Evolutionary conservation across 352 stramenopile genomes (phyloP).

Genomic region (Pythium rhizo-oryzae): DNA sequence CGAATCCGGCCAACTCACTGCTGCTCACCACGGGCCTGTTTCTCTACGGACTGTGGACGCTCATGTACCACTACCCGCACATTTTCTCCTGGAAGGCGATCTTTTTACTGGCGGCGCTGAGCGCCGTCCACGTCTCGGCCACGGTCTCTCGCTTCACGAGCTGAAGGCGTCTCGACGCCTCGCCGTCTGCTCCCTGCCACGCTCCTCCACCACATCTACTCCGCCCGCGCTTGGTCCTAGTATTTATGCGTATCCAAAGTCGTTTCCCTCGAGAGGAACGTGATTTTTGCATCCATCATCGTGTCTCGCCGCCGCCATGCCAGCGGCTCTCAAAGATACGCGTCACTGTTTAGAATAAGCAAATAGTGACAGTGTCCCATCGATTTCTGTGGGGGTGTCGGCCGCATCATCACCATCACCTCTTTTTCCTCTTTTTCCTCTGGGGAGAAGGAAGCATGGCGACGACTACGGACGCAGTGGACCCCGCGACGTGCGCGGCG

Average conservation of each 20-base stretch:
- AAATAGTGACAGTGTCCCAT: slow-evolving; percentile 15
- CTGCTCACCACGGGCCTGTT: slow-evolving; percentile 63
- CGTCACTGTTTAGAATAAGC: slow-evolving; percentile 15
- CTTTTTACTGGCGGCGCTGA: slow-evolving; percentile 67
- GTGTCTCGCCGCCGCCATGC: neutral
- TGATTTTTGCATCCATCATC: neutral
- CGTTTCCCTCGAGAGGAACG: neutral
- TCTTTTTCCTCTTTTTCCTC: no score
- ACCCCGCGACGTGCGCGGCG: slow-evolving; percentile 67
- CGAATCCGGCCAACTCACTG: slow-evolving; percentile 62
- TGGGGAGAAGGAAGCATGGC: neutral
- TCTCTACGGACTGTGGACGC: slow-evolving; percentile 75
- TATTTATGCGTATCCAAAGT: slow-evolving; percentile 21
- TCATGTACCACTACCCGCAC: slow-evolving; percentile 82
- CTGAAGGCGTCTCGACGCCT: slow-evolving; percentile 7
- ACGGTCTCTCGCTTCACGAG: slow-evolving; percentile 53
- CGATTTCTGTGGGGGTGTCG: neutral
- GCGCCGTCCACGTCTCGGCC: slow-evolving; percentile 60
- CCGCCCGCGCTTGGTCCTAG: neutral
- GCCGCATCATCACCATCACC: slow-evolving; percentile 9
- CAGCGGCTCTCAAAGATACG: slow-evolving; percentile 7
- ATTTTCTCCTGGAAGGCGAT: slow-evolving; percentile 79
- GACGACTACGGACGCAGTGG: slow-evolving; percentile 17
- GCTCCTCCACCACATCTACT: neutral
- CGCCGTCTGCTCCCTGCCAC: neutral